Percentiles rank a stretch among this genome's conserved stretches.
Evolutionary conservation across 305 asterid genomes (phyloP).

Genomic region (Fraxinus sp.): DNA sequence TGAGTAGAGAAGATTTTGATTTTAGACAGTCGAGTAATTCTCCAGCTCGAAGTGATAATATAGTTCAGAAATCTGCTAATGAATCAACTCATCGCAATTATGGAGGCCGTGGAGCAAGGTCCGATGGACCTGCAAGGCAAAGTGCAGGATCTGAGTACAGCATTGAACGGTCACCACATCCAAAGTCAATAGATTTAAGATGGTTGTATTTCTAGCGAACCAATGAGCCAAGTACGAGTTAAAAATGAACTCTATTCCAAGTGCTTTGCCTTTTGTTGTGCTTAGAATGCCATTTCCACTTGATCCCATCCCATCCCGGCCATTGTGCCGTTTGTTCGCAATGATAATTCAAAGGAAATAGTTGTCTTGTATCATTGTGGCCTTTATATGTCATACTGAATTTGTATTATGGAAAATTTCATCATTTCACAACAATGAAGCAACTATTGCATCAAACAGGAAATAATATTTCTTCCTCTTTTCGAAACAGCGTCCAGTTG

Average conservation of each 20-base stretch:
- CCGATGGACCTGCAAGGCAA: conserved; percentile 38
- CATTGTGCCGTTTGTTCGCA: neutral
- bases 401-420: neutral
- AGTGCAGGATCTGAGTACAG: conserved; percentile 39
- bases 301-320: no score
- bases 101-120: conserved; percentile 44
- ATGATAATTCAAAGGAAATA: neutral
- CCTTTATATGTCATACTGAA: neutral
- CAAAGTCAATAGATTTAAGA: no score
- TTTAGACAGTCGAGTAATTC: conserved; percentile 28
- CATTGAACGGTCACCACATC: no score
- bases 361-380: neutral
- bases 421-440: neutral
- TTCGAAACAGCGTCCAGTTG: conserved; percentile 23
- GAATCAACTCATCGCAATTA: conserved; percentile 28
- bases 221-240: no score
- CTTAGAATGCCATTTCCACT: no score
- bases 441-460: neutral
- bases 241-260: no score
- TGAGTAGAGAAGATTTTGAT: conserved; percentile 33
- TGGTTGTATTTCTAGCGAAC: no score
- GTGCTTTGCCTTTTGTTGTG: no score
- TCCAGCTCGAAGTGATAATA: conserved; percentile 27
- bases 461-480: neutral
- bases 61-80: conserved; percentile 15